These are phyloP conservation scores for Flaveria linearis DNA, from an alignment of 129 eudicot genomes.

Conservation along the genomic window DNA sequence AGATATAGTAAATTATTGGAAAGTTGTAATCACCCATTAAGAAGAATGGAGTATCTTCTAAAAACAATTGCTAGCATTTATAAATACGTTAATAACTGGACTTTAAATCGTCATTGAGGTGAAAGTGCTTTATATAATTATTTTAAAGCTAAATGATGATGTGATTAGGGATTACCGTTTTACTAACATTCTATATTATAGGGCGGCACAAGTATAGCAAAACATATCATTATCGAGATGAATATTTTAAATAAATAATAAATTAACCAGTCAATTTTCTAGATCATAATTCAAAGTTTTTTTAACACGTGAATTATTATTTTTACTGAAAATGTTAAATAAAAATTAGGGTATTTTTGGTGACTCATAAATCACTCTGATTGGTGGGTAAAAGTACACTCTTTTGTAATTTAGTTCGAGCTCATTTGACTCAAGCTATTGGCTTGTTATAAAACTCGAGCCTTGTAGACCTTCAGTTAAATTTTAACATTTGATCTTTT, in stretches of 20 bases:
- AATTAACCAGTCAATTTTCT: background rate
- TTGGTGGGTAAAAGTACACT: too few relatives aligned
- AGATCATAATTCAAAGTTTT: background rate
- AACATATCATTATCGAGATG: background rate
- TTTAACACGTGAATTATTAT: background rate
- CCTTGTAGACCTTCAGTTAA: too few relatives aligned
- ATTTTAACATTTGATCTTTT: too few relatives aligned
- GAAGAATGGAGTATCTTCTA: too few relatives aligned
- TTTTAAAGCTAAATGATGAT: background rate
- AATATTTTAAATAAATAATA: background rate
- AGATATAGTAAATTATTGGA: too few relatives aligned
- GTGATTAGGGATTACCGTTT: background rate
- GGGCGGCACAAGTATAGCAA: background rate
- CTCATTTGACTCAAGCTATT: too few relatives aligned
- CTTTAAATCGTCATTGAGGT: background rate
- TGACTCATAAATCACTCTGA: background rate
- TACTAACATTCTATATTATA: background rate
- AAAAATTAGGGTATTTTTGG: background rate
- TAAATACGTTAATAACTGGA: background rate
- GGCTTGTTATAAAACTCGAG: too few relatives aligned
- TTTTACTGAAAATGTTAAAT: background rate
- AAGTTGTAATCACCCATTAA: too few relatives aligned
- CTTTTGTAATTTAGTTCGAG: too few relatives aligned
- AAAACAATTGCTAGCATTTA: too few relatives aligned
- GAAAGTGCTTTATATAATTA: background rate